A percentile compares a stretch with the other conserved stretches of the same genome.
Evolutionary conservation across 441 rosid genomes (phyloP).

Genomic region (Adansonia grandidieri): DNA sequence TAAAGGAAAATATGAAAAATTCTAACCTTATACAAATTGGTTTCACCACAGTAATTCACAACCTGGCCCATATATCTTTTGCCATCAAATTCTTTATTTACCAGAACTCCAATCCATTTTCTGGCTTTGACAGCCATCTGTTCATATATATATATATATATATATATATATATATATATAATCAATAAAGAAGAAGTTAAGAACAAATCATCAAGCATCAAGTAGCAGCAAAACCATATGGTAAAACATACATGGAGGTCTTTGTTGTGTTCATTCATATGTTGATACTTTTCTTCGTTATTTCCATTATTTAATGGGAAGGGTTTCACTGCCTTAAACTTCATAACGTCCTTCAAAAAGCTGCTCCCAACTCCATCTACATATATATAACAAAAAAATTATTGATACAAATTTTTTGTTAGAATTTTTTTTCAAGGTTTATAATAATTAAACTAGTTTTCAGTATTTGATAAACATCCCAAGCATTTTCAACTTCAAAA

Average conservation of each 20-base stretch:
- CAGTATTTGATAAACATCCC: not conserved
- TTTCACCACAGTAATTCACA: not conserved
- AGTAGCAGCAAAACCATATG: not conserved
- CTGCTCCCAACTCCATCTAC: not conserved
- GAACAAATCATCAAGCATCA: not conserved
- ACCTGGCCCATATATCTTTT: not conserved
- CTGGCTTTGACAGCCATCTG: not conserved
- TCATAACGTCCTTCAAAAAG: not conserved
- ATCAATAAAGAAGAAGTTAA: not conserved
- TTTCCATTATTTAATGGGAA: not conserved
- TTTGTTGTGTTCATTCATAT: not conserved
- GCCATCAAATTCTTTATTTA: not conserved
- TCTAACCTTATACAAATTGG: slow-evolving; percentile 25
- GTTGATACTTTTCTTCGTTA: not conserved
- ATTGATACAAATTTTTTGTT: not conserved
- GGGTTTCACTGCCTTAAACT: not conserved
- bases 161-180: not conserved
- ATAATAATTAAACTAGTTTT: not conserved
- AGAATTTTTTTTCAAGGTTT: no score
- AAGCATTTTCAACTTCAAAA: no score
- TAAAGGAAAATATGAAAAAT: no score
- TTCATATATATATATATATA: not conserved
- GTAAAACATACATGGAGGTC: not conserved
- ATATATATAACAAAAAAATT: no score
- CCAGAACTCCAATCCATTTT: slow-evolving; percentile 9